Conservation (phyloP, 495 filamentous ascomycete species). For the Annulohypoxylon stygium region DNA sequence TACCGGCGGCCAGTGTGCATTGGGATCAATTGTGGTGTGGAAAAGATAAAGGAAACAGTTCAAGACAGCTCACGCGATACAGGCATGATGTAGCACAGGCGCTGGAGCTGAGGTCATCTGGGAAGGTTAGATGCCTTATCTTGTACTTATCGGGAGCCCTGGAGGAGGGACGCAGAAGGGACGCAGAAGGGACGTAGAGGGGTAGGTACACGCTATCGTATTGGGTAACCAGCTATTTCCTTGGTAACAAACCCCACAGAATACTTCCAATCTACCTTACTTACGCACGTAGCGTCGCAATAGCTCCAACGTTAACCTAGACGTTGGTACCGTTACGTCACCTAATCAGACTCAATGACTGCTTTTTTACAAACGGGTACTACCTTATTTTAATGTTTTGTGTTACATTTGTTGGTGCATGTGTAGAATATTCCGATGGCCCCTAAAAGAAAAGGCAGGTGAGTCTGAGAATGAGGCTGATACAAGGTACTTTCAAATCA, state of each 20-base stretch:
- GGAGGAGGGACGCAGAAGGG: neutral
- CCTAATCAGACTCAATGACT: neutral
- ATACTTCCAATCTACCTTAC: neutral
- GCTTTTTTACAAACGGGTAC: constrained; percentile 3
- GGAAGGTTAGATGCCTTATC: constrained; percentile 4
- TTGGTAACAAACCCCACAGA: constrained; percentile 6
- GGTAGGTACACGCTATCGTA: neutral
- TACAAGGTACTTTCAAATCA: too few species aligned
- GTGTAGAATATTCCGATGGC: constrained; percentile 1
- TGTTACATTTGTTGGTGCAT: neutral
- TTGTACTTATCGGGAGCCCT: neutral
- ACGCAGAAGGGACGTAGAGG: neutral
- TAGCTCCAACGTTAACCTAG: neutral
- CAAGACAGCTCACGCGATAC: constrained; percentile 21
- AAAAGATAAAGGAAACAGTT: constrained; percentile 10
- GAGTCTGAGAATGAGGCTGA: too few species aligned
- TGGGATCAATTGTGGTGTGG: constrained; percentile 20
- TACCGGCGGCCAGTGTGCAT: neutral
- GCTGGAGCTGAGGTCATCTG: constrained; percentile 33
- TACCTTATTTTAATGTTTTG: constrained; percentile 4
- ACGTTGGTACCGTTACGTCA: constrained; percentile 1
- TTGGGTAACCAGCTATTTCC: neutral
- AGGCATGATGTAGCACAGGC: constrained; percentile 17
- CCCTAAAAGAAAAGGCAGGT: neutral
- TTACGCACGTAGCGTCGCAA: neutral